A percentile compares a stretch with the other conserved stretches of the same genome.
Conservation (phyloP, 495 filamentous ascomycete species). For the Rusavskia elegans region DNA sequence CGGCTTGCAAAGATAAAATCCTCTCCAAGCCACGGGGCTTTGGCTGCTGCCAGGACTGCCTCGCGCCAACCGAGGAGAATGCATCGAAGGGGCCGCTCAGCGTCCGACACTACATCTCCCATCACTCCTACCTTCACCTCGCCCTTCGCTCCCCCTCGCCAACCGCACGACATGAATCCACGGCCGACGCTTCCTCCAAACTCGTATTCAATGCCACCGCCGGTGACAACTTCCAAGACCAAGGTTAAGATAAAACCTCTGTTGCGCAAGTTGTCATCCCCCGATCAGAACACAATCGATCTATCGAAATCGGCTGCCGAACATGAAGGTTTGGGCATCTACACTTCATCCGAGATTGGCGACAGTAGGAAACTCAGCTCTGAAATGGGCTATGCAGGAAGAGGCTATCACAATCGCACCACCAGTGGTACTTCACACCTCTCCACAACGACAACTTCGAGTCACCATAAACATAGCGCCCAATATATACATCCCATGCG, state of each 20-base stretch:
- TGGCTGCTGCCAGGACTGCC: conserved; percentile 6
- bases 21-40: conserved; percentile 9
- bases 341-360: conserved; percentile 29
- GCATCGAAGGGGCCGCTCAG: conserved; percentile 1
- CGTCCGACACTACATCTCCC: conserved; percentile 3
- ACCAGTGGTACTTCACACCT: conserved; percentile 40
- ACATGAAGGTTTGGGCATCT: conserved; percentile 40
- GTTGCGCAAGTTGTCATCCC: conserved; percentile 35
- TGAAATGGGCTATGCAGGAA: conserved; percentile 20
- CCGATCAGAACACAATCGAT: conserved; percentile 34
- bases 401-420: conserved; percentile 33
- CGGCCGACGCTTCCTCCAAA: conserved; percentile 1
- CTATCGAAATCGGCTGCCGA: conserved; percentile 38
- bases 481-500: conserved; percentile 46
- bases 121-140: conserved; percentile 9
- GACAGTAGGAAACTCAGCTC: conserved; percentile 15
- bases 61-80: conserved; percentile 1
- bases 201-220: conserved; percentile 2
- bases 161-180: neutral
- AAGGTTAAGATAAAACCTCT: conserved; percentile 40
- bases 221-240: conserved; percentile 7
- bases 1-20: conserved; percentile 13
- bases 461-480: conserved; percentile 30
- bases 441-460: conserved; percentile 30
- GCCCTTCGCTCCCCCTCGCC: neutral